phyloP scores from a whole-genome alignment of 495 filamentous ascomycete species.

The Penicillium argentinense region DNA sequence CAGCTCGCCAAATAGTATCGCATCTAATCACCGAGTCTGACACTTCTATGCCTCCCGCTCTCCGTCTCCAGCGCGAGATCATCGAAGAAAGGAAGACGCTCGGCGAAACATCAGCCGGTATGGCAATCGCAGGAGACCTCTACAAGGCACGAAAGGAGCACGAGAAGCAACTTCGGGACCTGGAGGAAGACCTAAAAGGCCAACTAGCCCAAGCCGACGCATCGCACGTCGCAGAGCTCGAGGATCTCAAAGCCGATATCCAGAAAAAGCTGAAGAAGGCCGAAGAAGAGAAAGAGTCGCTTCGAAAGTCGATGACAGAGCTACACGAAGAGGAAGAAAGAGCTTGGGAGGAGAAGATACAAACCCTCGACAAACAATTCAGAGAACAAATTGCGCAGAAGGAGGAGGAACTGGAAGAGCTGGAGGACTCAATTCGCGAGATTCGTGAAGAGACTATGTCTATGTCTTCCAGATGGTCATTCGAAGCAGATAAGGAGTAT shows the following conservation, averaged over 20 bases:
- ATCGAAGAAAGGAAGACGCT: constrained; percentile 9
- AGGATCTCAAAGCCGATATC: constrained; percentile 2
- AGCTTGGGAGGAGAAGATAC: neutral
- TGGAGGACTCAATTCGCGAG: constrained; percentile 1
- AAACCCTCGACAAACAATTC: neutral
- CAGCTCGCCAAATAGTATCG: constrained; percentile 1
- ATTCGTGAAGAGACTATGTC: neutral
- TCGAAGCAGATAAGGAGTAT: no score
- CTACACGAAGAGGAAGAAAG: neutral
- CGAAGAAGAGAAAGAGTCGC: neutral
- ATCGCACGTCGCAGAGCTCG: neutral
- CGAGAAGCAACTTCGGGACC: neutral
- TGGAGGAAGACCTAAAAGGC: neutral
- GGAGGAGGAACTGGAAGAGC: constrained; percentile 1
- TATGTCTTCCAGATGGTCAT: neutral
- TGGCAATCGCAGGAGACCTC: constrained; percentile 1
- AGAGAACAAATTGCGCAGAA: neutral
- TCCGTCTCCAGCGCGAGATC: constrained; percentile 11
- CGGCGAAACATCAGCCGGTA: constrained; percentile 12
- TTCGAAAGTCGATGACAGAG: constrained; percentile 3
- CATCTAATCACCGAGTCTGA: constrained; percentile 3
- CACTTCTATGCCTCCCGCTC: neutral
- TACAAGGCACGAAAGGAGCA: neutral
- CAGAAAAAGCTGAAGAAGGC: neutral
- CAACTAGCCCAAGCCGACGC: neutral